Conservation (phyloP, 2,329 filamentous ascomycete genomes). For the Blastomyces gilchristii region DNA sequence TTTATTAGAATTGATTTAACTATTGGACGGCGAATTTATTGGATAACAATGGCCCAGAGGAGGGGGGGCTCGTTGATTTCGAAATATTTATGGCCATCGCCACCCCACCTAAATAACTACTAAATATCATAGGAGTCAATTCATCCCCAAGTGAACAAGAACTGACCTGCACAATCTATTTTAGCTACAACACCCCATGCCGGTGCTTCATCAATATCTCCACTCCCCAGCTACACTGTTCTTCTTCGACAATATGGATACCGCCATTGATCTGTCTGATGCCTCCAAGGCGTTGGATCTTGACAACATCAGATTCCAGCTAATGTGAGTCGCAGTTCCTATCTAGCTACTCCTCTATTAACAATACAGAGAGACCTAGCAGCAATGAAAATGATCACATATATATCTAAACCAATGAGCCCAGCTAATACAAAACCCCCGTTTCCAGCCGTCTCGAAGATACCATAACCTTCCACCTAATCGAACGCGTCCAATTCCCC, state of each 20-base stretch:
- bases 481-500: conserved; percentile 96
- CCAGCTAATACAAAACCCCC: background rate
- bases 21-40: background rate
- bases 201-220: background rate
- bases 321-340: conserved; percentile 58
- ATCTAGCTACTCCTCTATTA: conserved; percentile 3
- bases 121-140: background rate
- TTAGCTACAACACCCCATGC: background rate
- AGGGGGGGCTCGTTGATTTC: background rate
- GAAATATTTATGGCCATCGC: background rate
- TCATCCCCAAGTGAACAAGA: background rate
- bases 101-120: background rate
- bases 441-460: conserved; percentile 75
- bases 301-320: conserved; percentile 80
- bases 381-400: background rate
- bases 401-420: background rate
- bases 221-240: background rate
- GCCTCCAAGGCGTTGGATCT: conserved; percentile 78
- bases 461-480: conserved; percentile 93
- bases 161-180: background rate
- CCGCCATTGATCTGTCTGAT: conserved; percentile 79
- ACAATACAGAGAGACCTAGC: background rate
- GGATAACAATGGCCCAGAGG: background rate
- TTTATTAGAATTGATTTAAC: too few species aligned
- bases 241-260: conserved; percentile 58